These are phyloP conservation scores for Corinectria fuckeliana DNA, from an alignment of 2,329 filamentous ascomycete species.

Conservation along the genomic window DNA sequence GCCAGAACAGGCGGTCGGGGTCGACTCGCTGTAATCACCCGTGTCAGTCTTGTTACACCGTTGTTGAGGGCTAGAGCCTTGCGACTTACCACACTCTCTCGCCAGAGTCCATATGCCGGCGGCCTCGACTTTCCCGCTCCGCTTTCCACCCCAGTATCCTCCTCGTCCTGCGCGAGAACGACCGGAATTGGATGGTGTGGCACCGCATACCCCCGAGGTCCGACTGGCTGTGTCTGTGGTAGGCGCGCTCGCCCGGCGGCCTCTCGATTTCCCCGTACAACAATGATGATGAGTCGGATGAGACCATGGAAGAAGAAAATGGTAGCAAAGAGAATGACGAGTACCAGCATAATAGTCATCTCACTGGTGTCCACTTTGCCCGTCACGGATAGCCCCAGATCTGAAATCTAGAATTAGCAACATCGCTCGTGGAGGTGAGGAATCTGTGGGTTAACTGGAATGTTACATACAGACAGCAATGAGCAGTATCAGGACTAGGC, in stretches of 20 bases:
- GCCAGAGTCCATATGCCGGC: constrained; percentile 86
- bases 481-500: constrained; percentile 63
- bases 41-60: constrained; percentile 14
- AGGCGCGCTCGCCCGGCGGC: constrained; percentile 29
- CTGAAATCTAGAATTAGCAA: constrained; percentile 52
- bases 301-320: constrained; percentile 84
- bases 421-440: neutral
- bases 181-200: constrained; percentile 79
- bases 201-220: constrained; percentile 70
- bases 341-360: constrained; percentile 80
- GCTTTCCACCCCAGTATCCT: constrained; percentile 63
- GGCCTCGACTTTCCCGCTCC: constrained; percentile 68
- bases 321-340: constrained; percentile 75
- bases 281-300: constrained; percentile 73
- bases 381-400: constrained; percentile 75
- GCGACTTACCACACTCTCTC: constrained; percentile 76
- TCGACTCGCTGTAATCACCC: constrained; percentile 67
- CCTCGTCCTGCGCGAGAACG: constrained; percentile 76
- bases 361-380: constrained; percentile 69
- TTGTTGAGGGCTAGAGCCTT: neutral
- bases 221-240: constrained; percentile 56
- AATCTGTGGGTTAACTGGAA: neutral
- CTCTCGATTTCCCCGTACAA: constrained; percentile 55
- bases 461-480: constrained; percentile 70
- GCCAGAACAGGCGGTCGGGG: constrained; percentile 83